These are phyloP conservation scores for Agaricales sp. DNA, from an alignment of 1,284 basidiomycete species.

Conservation along the genomic window DNA sequence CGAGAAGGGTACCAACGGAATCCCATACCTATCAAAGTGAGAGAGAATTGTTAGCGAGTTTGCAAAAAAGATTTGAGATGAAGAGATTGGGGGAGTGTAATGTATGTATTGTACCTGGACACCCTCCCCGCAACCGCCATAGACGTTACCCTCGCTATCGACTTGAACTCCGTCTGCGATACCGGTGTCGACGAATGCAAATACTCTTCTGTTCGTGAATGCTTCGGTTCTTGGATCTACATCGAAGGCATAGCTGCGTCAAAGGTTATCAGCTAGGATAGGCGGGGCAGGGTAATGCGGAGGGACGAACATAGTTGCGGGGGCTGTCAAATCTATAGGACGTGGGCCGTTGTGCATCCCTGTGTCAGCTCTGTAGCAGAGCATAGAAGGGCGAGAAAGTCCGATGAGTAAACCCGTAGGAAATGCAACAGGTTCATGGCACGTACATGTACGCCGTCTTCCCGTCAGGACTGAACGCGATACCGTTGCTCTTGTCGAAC, in stretches of 20 bases:
- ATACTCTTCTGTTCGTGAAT: constrained; percentile 56
- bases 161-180: constrained; percentile 66
- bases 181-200: constrained; percentile 62
- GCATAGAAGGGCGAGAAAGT: background rate
- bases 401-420: constrained; percentile 8
- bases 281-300: background rate
- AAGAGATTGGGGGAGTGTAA: constrained; percentile 7
- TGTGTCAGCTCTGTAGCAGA: constrained; percentile 37
- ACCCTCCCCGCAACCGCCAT: constrained; percentile 63
- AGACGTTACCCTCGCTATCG: constrained; percentile 59
- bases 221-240: constrained; percentile 46
- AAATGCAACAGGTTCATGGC: constrained; percentile 15
- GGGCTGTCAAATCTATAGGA: constrained; percentile 49
- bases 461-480: constrained; percentile 64
- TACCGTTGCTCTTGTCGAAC: constrained; percentile 52
- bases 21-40: constrained; percentile 44
- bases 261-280: constrained; percentile 1
- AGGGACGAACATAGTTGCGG: constrained; percentile 53
- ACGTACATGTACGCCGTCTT: constrained; percentile 55
- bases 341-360: constrained; percentile 35
- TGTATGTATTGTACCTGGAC: constrained; percentile 53
- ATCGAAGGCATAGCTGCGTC: constrained; percentile 57
- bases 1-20: constrained; percentile 49
- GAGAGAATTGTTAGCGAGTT: constrained; percentile 11
- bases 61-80: background rate